phyloP scores from a whole-genome alignment of 2,329 filamentous ascomycete genomes.

The Botryotinia globosa region DNA sequence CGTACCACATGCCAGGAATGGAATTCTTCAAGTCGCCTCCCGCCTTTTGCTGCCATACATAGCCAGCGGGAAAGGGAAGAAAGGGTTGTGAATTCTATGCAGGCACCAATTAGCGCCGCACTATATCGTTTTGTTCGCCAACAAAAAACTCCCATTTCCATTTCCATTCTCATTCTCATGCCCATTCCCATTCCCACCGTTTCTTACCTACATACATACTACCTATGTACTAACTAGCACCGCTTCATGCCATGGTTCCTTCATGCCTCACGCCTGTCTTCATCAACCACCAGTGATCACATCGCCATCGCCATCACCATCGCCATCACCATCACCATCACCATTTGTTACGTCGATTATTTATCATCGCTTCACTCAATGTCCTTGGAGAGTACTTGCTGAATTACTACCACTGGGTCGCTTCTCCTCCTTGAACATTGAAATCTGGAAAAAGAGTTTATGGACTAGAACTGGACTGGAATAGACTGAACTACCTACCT shows the following conservation, averaged over 20 bases:
- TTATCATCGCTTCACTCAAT: not conserved
- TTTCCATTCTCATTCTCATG: not conserved
- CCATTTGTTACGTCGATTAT: not conserved
- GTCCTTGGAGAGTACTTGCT: not conserved
- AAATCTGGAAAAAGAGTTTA: not conserved
- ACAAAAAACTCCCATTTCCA: not conserved
- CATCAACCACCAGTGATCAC: not conserved
- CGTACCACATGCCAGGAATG: not conserved
- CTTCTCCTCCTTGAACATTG: not conserved
- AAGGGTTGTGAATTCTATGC: constrained; percentile 1
- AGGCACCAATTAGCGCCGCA: constrained; percentile 10
- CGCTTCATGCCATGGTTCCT: not conserved
- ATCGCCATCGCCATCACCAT: not conserved
- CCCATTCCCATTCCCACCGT: not conserved
- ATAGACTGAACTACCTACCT: not conserved
- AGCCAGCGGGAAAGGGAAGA: not conserved
- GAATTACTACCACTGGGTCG: not conserved
- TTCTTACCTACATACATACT: not conserved
- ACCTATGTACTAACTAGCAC: not conserved
- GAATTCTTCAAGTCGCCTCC: not conserved
- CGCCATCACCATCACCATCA: not conserved
- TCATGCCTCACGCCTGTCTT: not conserved
- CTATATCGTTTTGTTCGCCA: not conserved
- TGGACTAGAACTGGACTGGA: not conserved
- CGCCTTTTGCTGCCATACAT: not conserved